Base-by-base conservation (phyloP, 1,284 basidiomycete genomes). In the Baeospora myosura region DNA sequence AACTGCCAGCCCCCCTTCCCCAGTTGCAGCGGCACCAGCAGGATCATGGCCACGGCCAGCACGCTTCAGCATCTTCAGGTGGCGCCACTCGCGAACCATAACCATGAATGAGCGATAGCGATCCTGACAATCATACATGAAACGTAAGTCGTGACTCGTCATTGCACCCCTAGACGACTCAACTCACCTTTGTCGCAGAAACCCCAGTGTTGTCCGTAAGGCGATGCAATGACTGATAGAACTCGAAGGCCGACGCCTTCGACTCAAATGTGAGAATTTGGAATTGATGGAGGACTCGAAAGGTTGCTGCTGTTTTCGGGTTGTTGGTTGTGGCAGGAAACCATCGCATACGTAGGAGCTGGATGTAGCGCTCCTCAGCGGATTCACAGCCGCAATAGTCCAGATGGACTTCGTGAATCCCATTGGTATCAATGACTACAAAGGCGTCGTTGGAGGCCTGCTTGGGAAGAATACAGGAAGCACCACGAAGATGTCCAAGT, bases 401-500 rank as follows among this genome's bases (percentile, higher is more conserved):
- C 10, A 56, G 24, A 0, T 34, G 31, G 10, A 55, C 47, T 20
- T 38, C 20, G 29, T 55, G 53, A 21, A 55, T 43, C 11, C 49
- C 51, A 42, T 48, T 41, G 8, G 45, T 35, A 35, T 53, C 39
- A 12, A 54, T 12, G 1, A 58, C 45, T 3, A 49, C 40, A 31
- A 56, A 52, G 24, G n/a, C 26, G 3, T 44, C 30, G 18, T 40
- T 33, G 2, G 38, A 23, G 1, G 45, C 18, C 1, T 23, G 40
- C 16, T 25, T n/a, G 1, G 52, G 52, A 6, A 20, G 32, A n/a
- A 8, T 4, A 40, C 56, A 60, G 4, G 7, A 3, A 8, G 41
- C 34, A 3, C 49, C 43, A 34, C 35, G 10, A 4, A 21, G 24
- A 42, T 62, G 58, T 0, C 58, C 55, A 1, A 61, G 49, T 20